phyloP scores from a whole-genome alignment of 495 filamentous ascomycete genomes.

The Penicillium taxi region DNA sequence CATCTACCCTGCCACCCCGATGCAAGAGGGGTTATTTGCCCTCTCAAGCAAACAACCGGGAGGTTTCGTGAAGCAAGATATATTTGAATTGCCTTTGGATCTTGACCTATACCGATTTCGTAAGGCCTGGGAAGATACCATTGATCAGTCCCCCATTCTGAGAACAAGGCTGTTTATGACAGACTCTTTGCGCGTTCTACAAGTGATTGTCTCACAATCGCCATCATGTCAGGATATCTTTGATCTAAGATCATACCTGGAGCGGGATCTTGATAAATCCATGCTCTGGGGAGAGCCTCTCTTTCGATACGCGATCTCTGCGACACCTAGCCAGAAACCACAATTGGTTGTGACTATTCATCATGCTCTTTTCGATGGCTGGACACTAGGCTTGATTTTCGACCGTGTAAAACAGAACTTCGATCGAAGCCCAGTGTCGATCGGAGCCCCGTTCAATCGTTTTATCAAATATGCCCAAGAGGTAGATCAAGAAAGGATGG shows the following conservation, averaged over 20 bases:
- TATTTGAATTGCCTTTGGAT: not conserved
- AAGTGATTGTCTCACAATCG: not conserved
- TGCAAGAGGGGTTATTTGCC: not conserved
- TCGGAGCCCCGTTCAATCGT: not conserved
- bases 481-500: not conserved
- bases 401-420: not conserved
- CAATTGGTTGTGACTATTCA: not conserved
- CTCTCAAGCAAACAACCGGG: not conserved
- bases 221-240: not conserved
- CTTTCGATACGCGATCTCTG: not conserved
- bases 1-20: not conserved
- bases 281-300: not conserved
- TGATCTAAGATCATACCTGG: not conserved
- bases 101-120: not conserved
- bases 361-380: not conserved
- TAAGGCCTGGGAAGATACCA: not conserved
- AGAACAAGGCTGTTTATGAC: not conserved
- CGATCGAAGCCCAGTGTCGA: not conserved
- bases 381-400: not conserved
- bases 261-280: not conserved
- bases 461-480: not conserved
- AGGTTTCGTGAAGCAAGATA: not conserved
- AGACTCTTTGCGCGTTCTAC: not conserved
- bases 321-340: not conserved
- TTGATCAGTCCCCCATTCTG: not conserved